phyloP scores from a whole-genome alignment of 2,329 filamentous ascomycete genomes.

The Cladosporium sp. region DNA sequence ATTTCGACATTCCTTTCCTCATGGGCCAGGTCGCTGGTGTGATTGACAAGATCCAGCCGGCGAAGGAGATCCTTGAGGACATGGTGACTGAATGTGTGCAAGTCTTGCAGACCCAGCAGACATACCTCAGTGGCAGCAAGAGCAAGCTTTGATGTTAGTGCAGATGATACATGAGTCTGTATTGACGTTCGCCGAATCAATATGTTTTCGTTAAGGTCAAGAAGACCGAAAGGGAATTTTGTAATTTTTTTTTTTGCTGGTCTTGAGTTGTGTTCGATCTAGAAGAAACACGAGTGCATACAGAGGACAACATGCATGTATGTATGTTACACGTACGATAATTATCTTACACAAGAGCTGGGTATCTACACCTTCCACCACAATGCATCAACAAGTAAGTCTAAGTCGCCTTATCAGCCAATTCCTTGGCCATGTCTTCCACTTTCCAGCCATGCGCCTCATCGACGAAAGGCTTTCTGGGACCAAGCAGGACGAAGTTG shows the following conservation, averaged over 20 bases:
- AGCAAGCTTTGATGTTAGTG: conserved; percentile 41
- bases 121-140: conserved; percentile 49
- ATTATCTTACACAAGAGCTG: conserved; percentile 12
- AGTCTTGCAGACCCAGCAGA: conserved; percentile 59
- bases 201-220: no score
- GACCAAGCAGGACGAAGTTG: conserved; percentile 11
- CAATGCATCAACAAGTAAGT: neutral
- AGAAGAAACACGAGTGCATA: no score
- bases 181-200: no score
- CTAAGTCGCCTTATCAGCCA: conserved; percentile 6
- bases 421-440: conserved; percentile 57
- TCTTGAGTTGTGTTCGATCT: no score
- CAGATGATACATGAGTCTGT: no score
- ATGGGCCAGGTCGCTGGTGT: conserved; percentile 91
- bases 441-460: conserved; percentile 65
- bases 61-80: conserved; percentile 77
- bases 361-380: conserved; percentile 8
- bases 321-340: neutral
- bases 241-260: no score
- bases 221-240: no score
- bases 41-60: conserved; percentile 73
- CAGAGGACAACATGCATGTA: neutral
- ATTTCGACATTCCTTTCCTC: conserved; percentile 79
- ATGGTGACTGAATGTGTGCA: conserved; percentile 77
- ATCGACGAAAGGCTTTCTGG: conserved; percentile 63